A percentile compares a stretch with the other conserved stretches of the same genome.
Conservation (phyloP, 2,329 filamentous ascomycete species). For the Lachnellula willkommii region DNA sequence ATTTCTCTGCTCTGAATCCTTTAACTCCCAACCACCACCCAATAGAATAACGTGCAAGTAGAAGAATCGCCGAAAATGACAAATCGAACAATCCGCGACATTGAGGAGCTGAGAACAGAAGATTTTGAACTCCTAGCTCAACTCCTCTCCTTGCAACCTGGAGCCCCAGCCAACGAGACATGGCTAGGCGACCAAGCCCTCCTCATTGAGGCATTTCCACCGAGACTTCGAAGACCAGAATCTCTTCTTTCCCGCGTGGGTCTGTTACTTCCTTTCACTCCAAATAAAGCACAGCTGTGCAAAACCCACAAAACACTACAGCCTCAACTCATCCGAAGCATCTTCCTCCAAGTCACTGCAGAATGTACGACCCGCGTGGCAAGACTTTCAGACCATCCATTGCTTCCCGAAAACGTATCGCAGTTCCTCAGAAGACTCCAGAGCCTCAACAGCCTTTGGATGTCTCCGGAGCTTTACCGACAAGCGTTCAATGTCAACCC, state of each 20-base stretch:
- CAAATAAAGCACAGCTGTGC: slow-evolving; percentile 35
- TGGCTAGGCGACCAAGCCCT: slow-evolving; percentile 15
- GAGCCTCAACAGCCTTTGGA: slow-evolving; percentile 27
- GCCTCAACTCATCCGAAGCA: slow-evolving; percentile 38
- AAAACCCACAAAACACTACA: slow-evolving; percentile 37
- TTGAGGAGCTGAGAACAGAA: not conserved
- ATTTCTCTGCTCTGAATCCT: not conserved
- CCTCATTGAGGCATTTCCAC: slow-evolving; percentile 11
- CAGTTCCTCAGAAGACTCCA: slow-evolving; percentile 14
- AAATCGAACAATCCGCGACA: not conserved
- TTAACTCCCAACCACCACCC: not conserved
- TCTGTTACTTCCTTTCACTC: not conserved
- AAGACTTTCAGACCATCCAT: slow-evolving; percentile 18
- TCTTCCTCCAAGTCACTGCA: slow-evolving; percentile 39
- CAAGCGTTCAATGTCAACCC: slow-evolving; percentile 30
- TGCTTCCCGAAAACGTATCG: slow-evolving; percentile 9
- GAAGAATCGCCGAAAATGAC: not conserved
- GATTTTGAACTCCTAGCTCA: slow-evolving; percentile 4
- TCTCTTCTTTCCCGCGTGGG: slow-evolving; percentile 11
- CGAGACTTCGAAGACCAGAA: slow-evolving; percentile 9
- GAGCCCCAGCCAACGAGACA: not conserved
- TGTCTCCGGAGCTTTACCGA: slow-evolving; percentile 33
- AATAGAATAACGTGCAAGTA: not conserved
- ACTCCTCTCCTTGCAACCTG: slow-evolving; percentile 7
- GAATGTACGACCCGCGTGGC: slow-evolving; percentile 37